phyloP scores from a whole-genome alignment of 306 rosid species.

The Rosa lucieae region DNA sequence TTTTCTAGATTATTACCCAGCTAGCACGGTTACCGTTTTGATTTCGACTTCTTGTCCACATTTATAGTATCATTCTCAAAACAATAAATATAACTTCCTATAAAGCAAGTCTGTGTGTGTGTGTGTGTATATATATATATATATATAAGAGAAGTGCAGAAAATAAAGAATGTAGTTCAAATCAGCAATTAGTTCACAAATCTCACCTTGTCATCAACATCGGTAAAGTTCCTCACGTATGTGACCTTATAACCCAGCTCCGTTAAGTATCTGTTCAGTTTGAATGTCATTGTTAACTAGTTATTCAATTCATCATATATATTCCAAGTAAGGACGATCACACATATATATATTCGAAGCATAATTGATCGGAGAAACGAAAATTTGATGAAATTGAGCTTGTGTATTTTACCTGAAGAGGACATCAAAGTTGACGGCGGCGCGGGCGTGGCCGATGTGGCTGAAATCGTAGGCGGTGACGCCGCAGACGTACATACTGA shows the following conservation, averaged over 20 bases:
- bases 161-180: not conserved
- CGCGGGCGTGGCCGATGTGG: conserved; percentile 95
- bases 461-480: conserved; percentile 87
- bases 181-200: not conserved
- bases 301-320: conserved; percentile 1
- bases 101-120: too few relatives aligned
- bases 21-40: not conserved
- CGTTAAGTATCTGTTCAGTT: conserved; percentile 60
- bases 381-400: not conserved
- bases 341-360: not conserved
- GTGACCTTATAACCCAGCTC: conserved; percentile 85
- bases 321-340: not conserved
- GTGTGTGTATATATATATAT: too few relatives aligned
- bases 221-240: conserved; percentile 92
- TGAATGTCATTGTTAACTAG: conserved; percentile 15
- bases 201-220: conserved; percentile 97
- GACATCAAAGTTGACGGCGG: conserved; percentile 83
- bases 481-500: conserved; percentile 89
- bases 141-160: too few relatives aligned
- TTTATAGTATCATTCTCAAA: not conserved
- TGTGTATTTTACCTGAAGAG: conserved; percentile 52
- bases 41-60: not conserved
- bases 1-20: not conserved
- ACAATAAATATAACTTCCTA: not conserved
- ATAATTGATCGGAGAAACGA: not conserved